Evolutionary conservation across 1,139 yeast species (phyloP).

Genomic region (Yamadazyma triangularis): DNA sequence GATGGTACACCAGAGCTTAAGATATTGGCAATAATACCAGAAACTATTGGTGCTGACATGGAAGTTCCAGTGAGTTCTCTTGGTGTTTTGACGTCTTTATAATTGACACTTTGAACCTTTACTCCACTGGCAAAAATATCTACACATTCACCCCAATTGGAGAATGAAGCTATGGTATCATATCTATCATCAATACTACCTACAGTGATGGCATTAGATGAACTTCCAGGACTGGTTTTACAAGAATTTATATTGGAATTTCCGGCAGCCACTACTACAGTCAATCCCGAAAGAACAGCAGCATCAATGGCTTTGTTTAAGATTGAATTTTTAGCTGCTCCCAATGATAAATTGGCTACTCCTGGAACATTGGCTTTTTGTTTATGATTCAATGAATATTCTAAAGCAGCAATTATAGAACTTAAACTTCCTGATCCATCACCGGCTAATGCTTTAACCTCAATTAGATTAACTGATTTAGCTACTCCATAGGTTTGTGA

Average conservation of each 20-base stretch:
- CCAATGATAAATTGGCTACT: conserved; percentile 77
- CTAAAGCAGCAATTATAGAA: conserved; percentile 66
- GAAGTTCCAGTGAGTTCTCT: conserved; percentile 74
- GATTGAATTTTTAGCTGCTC: conserved; percentile 61
- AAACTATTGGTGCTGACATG: conserved; percentile 78
- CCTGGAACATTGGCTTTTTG: conserved; percentile 40
- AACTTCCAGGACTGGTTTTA: conserved; percentile 73
- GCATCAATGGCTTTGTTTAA: conserved; percentile 72
- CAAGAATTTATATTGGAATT: conserved; percentile 78
- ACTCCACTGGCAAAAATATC: conserved; percentile 83
- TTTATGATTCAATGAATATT: conserved; percentile 64
- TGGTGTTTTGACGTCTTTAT: conserved; percentile 18
- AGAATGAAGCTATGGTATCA: conserved; percentile 66
- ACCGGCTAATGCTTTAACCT: conserved; percentile 62
- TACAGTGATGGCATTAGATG: conserved; percentile 67
- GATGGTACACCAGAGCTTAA: conserved; percentile 57
- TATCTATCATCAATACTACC: conserved; percentile 79
- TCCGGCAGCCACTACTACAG: conserved; percentile 88
- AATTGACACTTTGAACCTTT: conserved; percentile 47
- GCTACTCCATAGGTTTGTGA: conserved; percentile 78
- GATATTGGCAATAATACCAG: conserved; percentile 65
- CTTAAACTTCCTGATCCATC: conserved; percentile 66
- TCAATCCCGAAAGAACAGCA: conserved; percentile 64
- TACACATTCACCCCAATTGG: conserved; percentile 88
- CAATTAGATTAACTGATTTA: conserved; percentile 58